phyloP scores from a whole-genome alignment of 345 rosid genomes.

The Diplotaxis tenuifolia region DNA sequence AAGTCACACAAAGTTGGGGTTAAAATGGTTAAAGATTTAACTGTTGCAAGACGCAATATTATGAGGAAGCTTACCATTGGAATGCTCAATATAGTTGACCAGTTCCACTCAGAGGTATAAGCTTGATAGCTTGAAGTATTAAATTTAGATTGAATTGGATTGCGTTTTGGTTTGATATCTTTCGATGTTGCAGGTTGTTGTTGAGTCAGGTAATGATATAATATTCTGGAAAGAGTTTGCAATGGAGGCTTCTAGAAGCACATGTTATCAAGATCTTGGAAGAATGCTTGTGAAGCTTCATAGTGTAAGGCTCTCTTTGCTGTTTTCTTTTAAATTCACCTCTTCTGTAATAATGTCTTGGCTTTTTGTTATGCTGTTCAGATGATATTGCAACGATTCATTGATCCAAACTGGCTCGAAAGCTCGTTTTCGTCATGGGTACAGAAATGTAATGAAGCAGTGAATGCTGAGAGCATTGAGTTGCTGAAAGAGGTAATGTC shows the following conservation, averaged over 20 bases:
- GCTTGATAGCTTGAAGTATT: background rate
- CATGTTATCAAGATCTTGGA: slow-evolving; percentile 80
- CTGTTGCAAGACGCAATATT: slow-evolving; percentile 71
- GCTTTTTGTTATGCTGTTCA: slow-evolving; percentile 37
- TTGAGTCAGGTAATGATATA: slow-evolving; percentile 69
- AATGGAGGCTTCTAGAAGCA: slow-evolving; percentile 75
- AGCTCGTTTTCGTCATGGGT: slow-evolving; percentile 62
- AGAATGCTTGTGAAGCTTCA: slow-evolving; percentile 90
- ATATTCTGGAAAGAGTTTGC: slow-evolving; percentile 91
- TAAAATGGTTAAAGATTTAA: slow-evolving; percentile 81
- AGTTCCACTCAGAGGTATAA: slow-evolving; percentile 70
- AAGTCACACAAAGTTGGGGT: slow-evolving; percentile 71
- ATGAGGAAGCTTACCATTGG: slow-evolving; percentile 85
- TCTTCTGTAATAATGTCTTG: slow-evolving; percentile 3
- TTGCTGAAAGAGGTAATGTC: slow-evolving; percentile 75
- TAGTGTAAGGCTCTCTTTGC: slow-evolving; percentile 46
- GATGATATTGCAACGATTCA: slow-evolving; percentile 71
- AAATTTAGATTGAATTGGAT: background rate
- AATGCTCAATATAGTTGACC: slow-evolving; percentile 86
- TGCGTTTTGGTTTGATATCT: slow-evolving; percentile 10
- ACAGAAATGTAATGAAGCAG: slow-evolving; percentile 61
- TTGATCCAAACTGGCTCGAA: slow-evolving; percentile 66
- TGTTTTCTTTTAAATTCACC: background rate
- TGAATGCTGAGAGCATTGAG: slow-evolving; percentile 81
- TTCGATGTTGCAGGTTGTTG: slow-evolving; percentile 59